Base-by-base conservation (phyloP, 306 rosid genomes). In the Urtica urens region DNA sequence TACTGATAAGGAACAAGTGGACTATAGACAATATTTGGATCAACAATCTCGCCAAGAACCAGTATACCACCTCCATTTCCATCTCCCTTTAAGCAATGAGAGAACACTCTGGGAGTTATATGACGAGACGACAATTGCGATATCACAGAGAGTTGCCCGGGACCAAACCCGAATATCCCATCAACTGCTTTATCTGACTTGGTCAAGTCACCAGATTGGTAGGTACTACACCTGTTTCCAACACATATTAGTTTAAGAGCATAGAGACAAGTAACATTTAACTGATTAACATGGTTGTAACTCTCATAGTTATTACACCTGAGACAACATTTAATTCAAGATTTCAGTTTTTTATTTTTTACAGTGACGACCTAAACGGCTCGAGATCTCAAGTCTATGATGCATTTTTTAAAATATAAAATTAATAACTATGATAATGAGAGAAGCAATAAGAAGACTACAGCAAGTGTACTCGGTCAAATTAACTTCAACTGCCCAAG, bases 41-140 rank as follows among this genome's bases (percentile, higher is more conserved):
- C 95, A 83, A 81, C 53, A 69, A 90, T 85, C 77, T 90, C 94
- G 53, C 97, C 97, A 70, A 90, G 95, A 81, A 90, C 95, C 61
- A 84, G 71, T 53, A 90, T 77, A 41, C 97, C 97, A 35, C 97
- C 97, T 53, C 97, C 97, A 67, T 66, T 68, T 34, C 76, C 87
- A 33, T 77, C 95, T 66, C 95, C 97, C 70, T 77, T 90, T 54
- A 90, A 63, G 60, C 95, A 90, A 67, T 90, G 95, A 23, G 97
- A 90, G 79, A 90, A 90, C 51, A 75, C 87, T 63, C 72, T 77
- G 26, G 97, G 97, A 62, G 87, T 79, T 67, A 90, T 25, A 30
- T 82, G 82, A 46, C 71, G 93, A 57, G 80, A 72, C 43, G 97
- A 79, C 73, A 90, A 64, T 39, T 90, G 97, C 14, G 97, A 90